phyloP scores from a whole-genome alignment of 352 stramenopile genomes.

The Pythium periplocum region DNA sequence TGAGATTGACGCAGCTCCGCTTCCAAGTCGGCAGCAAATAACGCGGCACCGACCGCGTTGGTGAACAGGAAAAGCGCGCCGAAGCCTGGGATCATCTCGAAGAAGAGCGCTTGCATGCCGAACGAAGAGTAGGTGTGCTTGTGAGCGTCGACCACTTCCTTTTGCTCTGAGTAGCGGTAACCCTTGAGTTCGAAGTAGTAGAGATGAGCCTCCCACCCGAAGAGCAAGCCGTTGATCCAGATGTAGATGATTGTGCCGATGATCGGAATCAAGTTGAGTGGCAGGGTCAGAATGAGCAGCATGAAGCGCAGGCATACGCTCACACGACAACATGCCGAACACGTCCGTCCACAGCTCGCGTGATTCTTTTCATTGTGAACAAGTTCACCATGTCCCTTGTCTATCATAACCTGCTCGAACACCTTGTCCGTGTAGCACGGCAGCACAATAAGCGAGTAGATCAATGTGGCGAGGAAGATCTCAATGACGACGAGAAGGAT shows the following conservation, averaged over 20 bases:
- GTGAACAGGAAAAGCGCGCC: conserved; percentile 67
- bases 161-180: conserved; percentile 49
- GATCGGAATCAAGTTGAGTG: conserved; percentile 64
- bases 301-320: conserved; percentile 40
- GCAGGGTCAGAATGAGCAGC: conserved; percentile 54
- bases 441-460: conserved; percentile 55
- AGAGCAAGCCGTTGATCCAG: conserved; percentile 62
- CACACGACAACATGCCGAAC: conserved; percentile 50
- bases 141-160: conserved; percentile 36
- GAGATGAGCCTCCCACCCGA: conserved; percentile 69
- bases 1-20: conserved; percentile 21
- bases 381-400: conserved; percentile 39
- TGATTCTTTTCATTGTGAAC: conserved; percentile 42
- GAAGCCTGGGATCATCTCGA: conserved; percentile 70
- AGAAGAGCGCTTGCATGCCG: conserved; percentile 60
- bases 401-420: conserved; percentile 52
- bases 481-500: conserved; percentile 58
- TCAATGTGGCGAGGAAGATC: conserved; percentile 68
- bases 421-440: conserved; percentile 58
- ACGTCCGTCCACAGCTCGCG: conserved; percentile 35
- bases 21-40: conserved; percentile 63
- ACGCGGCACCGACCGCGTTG: conserved; percentile 59
- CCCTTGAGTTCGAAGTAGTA: conserved; percentile 77
- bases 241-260: conserved; percentile 55
- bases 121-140: conserved; percentile 60